Conservation (phyloP, 768 basidiomycete species). For the Paxillus rubicundulus region DNA sequence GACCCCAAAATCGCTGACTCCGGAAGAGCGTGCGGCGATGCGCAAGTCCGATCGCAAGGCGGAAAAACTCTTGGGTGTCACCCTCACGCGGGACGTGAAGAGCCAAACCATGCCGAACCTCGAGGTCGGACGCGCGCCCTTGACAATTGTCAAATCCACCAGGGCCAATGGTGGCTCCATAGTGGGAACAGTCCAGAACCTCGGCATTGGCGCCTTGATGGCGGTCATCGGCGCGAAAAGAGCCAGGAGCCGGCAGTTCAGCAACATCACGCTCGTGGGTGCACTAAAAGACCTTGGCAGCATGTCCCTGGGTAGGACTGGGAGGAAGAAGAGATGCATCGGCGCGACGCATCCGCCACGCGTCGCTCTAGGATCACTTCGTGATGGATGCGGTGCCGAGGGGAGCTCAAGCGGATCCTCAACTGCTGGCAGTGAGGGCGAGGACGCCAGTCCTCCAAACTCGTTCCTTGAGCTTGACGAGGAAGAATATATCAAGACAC, state of each 20-base stretch:
- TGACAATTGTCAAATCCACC: background rate
- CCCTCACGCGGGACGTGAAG: slow-evolving; percentile 16
- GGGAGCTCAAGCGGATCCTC: background rate
- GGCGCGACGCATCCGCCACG: background rate
- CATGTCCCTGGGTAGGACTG: background rate
- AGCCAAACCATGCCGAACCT: background rate
- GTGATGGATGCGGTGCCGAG: background rate
- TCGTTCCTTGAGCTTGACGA: slow-evolving; percentile 2
- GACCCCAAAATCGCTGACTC: slow-evolving; percentile 8
- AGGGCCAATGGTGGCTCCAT: background rate
- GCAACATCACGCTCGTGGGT: slow-evolving; percentile 2
- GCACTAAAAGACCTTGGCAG: slow-evolving; percentile 6
- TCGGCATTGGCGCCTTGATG: slow-evolving; percentile 7
- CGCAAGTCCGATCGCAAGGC: slow-evolving; percentile 14
- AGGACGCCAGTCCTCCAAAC: background rate
- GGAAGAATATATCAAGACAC: slow-evolving; percentile 1
- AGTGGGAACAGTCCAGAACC: background rate
- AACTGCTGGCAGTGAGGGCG: background rate
- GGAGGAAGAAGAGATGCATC: slow-evolving; percentile 3
- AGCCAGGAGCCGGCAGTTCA: background rate
- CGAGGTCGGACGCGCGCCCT: background rate
- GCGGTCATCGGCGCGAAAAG: slow-evolving; percentile 8
- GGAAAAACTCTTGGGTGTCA: slow-evolving; percentile 12
- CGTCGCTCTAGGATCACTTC: background rate
- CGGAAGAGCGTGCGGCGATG: slow-evolving; percentile 6